Evolutionary conservation across 2,329 filamentous ascomycete genomes (phyloP).

Genomic region (Chaetomiaceae sp.): DNA sequence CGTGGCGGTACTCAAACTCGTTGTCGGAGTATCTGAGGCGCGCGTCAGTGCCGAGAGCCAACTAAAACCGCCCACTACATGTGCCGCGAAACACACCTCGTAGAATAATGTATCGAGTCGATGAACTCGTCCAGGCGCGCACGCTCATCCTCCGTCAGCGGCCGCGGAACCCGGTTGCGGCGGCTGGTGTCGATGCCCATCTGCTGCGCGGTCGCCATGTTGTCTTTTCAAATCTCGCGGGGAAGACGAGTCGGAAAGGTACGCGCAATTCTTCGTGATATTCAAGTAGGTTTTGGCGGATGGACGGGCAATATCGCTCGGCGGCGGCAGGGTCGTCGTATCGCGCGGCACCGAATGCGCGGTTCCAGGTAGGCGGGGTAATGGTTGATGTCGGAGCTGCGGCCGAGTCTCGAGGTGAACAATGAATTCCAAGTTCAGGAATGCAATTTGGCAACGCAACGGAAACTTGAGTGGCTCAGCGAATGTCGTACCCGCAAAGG

Average conservation of each 20-base stretch:
- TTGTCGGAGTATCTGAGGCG: constrained; percentile 82
- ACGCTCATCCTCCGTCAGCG: constrained; percentile 75
- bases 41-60: constrained; percentile 8
- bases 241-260: neutral
- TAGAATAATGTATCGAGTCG: constrained; percentile 92
- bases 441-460: neutral
- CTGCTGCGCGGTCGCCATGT: constrained; percentile 29
- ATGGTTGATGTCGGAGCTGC: too few species aligned
- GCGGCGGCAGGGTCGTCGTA: neutral
- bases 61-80: constrained; percentile 13
- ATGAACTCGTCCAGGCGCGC: constrained; percentile 84
- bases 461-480: neutral
- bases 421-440: neutral
- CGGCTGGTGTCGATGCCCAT: constrained; percentile 73
- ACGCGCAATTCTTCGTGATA: neutral
- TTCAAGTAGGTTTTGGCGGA: too few species aligned
- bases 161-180: constrained; percentile 81
- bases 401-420: too few species aligned
- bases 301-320: too few species aligned
- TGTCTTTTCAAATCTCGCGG: constrained; percentile 5
- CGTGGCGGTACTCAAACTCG: constrained; percentile 94
- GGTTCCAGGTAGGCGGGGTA: too few species aligned
- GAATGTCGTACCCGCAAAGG: neutral
- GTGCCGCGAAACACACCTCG: constrained; percentile 55
- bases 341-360: constrained; percentile 3